Evolutionary conservation across 805 yeast species (phyloP), one percentile per base, ranked within the genome.

Genomic region (Zygotorulaspora danielsina): DNA sequence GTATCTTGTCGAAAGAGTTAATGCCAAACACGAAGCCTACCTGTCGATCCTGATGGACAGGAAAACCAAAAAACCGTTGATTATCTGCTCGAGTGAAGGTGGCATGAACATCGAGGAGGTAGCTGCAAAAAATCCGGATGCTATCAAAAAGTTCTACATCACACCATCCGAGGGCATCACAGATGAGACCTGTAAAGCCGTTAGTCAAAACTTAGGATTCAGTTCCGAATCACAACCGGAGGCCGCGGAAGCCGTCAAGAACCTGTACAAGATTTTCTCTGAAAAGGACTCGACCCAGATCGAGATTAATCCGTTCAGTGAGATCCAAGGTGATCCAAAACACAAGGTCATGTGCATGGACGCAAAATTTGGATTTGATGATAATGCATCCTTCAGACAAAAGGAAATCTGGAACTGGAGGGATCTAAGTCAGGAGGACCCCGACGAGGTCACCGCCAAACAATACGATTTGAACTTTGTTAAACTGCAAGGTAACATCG

Each of bases 81-180:
- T 93, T 61, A 96, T 93, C 50, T 96, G 96, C 36, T 88, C 97
- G 22, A 73, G 94, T 49, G 93, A 93, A 72, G 99, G 99, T 73
- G 99, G 99, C 74, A 89, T 93, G 95, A 96, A 93, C 72, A 93
- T 93, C 61, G 99, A 93, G 75, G 96, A 95, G 65, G 97, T 93
- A 54, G 99, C 98, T 46, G 81, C 81, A 53, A 79, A 75, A 55
- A 81, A 78, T 66, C 99, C 99, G 39, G 78, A 77, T 42, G 95
- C 95, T 53, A 93, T 93, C 72, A 82, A 86, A 71, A 81, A 90
- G 51, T 87, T 80, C 76, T 74, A 83, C 50, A 79, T 93, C 44
- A 81, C 83, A 54, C 74, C 86, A 55, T 75, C 81, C 44, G 68
- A 69, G 40, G 97, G 96, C 61, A 84, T 93, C 61, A 79, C 90